Conservation (phyloP, 306 rosid species). For the Rosa multiflora region DNA sequence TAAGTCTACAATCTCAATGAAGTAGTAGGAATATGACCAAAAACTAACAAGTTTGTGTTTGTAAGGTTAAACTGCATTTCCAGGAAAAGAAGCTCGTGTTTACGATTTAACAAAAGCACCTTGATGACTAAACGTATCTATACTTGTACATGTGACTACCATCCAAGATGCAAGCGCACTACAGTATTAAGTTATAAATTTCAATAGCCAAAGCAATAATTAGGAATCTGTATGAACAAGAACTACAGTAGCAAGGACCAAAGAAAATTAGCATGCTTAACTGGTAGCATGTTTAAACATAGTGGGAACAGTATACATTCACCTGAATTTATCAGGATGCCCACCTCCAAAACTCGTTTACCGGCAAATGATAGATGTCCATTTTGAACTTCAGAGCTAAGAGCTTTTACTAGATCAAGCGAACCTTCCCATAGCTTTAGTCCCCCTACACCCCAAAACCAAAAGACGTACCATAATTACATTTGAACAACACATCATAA, state of each 20-base stretch:
- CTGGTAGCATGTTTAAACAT: neutral
- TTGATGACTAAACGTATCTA: neutral
- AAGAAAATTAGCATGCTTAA: neutral
- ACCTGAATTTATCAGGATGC: constrained; percentile 32
- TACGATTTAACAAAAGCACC: neutral
- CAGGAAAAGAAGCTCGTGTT: neutral
- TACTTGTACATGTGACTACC: neutral
- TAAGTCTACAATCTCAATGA: neutral
- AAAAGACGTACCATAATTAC: neutral
- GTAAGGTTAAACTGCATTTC: neutral
- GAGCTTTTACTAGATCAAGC: constrained; percentile 76
- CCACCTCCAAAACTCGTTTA: constrained; percentile 86
- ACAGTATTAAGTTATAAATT: neutral
- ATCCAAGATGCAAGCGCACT: neutral
- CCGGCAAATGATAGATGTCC: constrained; percentile 49
- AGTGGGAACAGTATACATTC: constrained; percentile 22
- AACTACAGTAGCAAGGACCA: neutral
- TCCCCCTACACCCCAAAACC: constrained; percentile 58
- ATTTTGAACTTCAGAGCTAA: constrained; percentile 47
- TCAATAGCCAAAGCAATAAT: neutral
- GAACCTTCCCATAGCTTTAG: constrained; percentile 95
- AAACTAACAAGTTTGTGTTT: neutral
- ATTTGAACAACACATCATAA: neutral
- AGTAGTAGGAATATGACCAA: neutral
- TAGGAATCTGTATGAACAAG: neutral